Conservation (phyloP, 345 rosid genomes). For the Kandelia obovata region DNA sequence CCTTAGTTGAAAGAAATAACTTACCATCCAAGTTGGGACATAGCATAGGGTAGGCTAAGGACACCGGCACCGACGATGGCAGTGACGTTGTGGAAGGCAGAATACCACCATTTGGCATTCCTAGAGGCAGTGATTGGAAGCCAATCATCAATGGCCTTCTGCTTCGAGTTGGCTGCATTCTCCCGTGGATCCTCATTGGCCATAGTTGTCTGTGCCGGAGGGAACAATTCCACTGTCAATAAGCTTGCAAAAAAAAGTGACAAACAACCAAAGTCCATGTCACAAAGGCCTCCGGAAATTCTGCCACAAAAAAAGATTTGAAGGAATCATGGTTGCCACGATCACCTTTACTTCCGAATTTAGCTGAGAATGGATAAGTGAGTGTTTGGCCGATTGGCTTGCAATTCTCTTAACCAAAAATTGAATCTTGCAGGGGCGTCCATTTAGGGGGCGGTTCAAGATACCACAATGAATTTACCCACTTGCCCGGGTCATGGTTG, state of each 20-base stretch:
- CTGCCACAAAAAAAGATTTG: background rate
- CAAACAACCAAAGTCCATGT: too few relatives aligned
- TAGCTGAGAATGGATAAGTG: background rate
- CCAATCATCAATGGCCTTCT: constrained; percentile 56
- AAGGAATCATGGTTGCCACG: background rate
- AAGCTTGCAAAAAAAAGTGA: too few relatives aligned
- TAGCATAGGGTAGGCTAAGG: constrained; percentile 80
- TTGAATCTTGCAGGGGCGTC: background rate
- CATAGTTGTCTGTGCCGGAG: background rate
- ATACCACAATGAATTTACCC: background rate
- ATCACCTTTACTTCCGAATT: background rate
- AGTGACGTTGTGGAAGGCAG: constrained; percentile 85
- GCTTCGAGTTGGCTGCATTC: constrained; percentile 4
- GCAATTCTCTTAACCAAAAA: background rate
- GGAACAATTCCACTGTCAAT: too few relatives aligned
- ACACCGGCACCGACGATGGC: constrained; percentile 96
- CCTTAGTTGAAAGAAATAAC: background rate
- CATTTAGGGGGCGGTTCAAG: background rate
- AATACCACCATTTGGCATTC: constrained; percentile 88
- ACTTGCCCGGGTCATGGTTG: background rate
- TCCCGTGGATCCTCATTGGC: background rate
- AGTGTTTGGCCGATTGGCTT: constrained; percentile 1
- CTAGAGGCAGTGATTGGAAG: constrained; percentile 67
- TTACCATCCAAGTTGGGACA: constrained; percentile 83
- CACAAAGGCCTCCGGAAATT: too few relatives aligned